A percentile compares a stretch with the other conserved stretches of the same genome.
These are phyloP conservation scores for Schizophyllum amplum DNA, from an alignment of 1,284 basidiomycete species.

Conservation along the genomic window DNA sequence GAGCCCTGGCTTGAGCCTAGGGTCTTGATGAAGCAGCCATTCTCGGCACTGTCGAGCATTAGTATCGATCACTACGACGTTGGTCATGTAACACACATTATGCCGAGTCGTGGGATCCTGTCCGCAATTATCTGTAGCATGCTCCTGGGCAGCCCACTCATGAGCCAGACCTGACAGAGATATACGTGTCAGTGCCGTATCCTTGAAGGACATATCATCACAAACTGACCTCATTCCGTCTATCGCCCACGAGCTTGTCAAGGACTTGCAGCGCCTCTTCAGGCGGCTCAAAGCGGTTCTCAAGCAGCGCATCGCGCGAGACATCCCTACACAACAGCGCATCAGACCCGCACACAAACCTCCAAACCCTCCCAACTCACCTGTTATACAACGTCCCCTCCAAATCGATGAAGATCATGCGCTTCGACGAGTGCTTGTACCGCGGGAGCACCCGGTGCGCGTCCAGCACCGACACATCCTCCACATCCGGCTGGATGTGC, in stretches of 20 bases:
- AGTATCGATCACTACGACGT: background rate
- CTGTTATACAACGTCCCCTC: constrained; percentile 69
- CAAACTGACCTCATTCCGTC: constrained; percentile 76
- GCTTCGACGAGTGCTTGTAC: constrained; percentile 54
- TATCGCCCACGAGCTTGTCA: constrained; percentile 53
- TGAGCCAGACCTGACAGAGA: background rate
- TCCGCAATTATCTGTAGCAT: constrained; percentile 57
- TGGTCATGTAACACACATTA: constrained; percentile 42
- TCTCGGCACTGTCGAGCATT: constrained; percentile 80
- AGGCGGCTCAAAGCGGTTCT: constrained; percentile 20
- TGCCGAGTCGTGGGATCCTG: constrained; percentile 61
- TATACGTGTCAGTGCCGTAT: background rate
- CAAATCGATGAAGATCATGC: constrained; percentile 72
- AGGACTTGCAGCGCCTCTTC: constrained; percentile 49
- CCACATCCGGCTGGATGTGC: constrained; percentile 36
- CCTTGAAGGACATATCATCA: constrained; percentile 7
- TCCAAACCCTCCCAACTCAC: background rate
- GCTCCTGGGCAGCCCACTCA: constrained; percentile 67
- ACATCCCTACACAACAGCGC: constrained; percentile 18
- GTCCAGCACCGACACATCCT: constrained; percentile 42
- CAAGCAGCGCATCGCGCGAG: constrained; percentile 22
- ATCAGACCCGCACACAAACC: constrained; percentile 11
- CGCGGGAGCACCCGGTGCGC: constrained; percentile 44
- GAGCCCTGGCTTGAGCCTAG: constrained; percentile 19
- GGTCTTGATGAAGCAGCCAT: constrained; percentile 67